Evolutionary conservation across 768 basidiomycete species (phyloP).

Genomic region (Mycena pura): DNA sequence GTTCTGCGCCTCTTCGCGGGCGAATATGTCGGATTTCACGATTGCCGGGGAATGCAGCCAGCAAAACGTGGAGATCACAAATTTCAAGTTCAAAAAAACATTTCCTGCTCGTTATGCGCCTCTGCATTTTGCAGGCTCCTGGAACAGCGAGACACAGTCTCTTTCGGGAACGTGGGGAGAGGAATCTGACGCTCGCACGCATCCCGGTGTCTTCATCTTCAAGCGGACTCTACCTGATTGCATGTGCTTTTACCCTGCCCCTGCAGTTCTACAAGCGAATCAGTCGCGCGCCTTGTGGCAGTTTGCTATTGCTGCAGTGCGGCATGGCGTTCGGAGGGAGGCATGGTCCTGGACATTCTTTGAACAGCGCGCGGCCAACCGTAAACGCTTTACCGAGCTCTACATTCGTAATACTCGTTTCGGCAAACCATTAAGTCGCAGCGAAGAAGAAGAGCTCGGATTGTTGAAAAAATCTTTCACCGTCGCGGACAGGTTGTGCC

Average conservation of each 20-base stretch:
- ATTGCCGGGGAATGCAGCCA: conserved; percentile 21
- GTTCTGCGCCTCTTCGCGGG: conserved; percentile 20
- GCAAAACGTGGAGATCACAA: conserved; percentile 8
- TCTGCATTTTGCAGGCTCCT: conserved; percentile 21
- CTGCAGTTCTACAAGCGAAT: conserved; percentile 31
- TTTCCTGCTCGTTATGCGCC: conserved; percentile 20
- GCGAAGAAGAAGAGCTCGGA: conserved; percentile 29
- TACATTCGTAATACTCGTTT: conserved; percentile 28
- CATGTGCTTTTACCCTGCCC: conserved; percentile 35
- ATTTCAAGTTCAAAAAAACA: conserved; percentile 24
- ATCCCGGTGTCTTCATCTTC: conserved; percentile 32
- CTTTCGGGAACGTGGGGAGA: conserved; percentile 27
- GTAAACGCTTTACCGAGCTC: conserved; percentile 34
- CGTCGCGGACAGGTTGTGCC: conserved; percentile 27
- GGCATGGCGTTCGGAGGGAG: conserved; percentile 29
- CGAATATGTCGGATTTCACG: conserved; percentile 25
- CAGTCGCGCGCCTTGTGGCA: conserved; percentile 36
- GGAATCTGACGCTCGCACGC: conserved; percentile 16
- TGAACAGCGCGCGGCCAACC: conserved; percentile 31
- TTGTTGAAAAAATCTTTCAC: conserved; percentile 25
- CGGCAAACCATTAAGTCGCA: conserved; percentile 25
- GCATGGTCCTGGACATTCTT: conserved; percentile 40
- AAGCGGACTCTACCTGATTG: conserved; percentile 31
- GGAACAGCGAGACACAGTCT: conserved; percentile 4
- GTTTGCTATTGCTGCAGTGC: conserved; percentile 37